Evolutionary conservation across 2,329 filamentous ascomycete genomes (phyloP).

Genomic region (Xylariaceae sp.): DNA sequence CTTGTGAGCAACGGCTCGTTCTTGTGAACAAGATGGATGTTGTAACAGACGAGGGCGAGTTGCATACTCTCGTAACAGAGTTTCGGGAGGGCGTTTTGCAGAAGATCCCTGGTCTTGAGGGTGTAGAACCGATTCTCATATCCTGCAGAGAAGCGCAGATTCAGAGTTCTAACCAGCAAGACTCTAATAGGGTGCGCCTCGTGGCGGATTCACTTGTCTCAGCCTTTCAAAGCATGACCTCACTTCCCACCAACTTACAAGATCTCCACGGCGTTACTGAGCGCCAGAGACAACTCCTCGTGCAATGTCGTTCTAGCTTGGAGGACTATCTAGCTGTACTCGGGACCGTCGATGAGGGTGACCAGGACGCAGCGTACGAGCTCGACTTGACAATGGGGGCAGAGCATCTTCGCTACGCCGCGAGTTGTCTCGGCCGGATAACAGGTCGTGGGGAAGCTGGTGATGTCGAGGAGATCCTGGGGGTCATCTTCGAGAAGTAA

Average conservation of each 20-base stretch:
- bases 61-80: conserved; percentile 36
- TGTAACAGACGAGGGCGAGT: conserved; percentile 32
- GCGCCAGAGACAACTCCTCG: conserved; percentile 78
- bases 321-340: conserved; percentile 67
- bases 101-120: conserved; percentile 39
- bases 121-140: conserved; percentile 51
- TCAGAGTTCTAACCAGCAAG: conserved; percentile 32
- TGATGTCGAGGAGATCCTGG: conserved; percentile 92
- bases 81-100: conserved; percentile 39
- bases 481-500: conserved; percentile 97
- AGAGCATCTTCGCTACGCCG: conserved; percentile 79
- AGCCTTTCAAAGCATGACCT: conserved; percentile 68
- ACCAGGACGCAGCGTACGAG: conserved; percentile 37
- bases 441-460: conserved; percentile 81
- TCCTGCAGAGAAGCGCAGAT: conserved; percentile 64
- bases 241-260: conserved; percentile 66
- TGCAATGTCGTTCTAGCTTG: conserved; percentile 67
- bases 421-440: conserved; percentile 75
- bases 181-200: conserved; percentile 62
- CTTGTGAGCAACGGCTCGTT: conserved; percentile 47
- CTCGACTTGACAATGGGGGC: conserved; percentile 86
- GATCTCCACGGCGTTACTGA: conserved; percentile 88
- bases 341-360: conserved; percentile 20
- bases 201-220: conserved; percentile 65
- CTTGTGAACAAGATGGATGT: conserved; percentile 62